Base-by-base conservation (phyloP, 2,329 filamentous ascomycete species). In the Exophiala sp. region DNA sequence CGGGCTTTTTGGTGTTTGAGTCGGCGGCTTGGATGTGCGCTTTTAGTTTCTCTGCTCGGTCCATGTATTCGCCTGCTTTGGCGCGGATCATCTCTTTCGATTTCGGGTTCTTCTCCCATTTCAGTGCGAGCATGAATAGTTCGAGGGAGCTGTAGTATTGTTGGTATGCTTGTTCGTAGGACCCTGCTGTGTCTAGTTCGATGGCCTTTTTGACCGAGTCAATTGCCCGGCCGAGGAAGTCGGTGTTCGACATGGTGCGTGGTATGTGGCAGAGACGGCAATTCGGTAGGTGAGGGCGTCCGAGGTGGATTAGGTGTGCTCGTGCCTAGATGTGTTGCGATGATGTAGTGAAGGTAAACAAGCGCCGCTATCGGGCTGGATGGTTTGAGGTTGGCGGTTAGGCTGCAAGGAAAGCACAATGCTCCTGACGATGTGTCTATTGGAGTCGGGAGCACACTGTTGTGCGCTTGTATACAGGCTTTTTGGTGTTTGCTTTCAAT, bases 51-150 rank as follows among this genome's bases (percentile, higher is more conserved):
- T 99, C 94, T 61, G 94, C 94, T 59, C 94, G 89, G 74, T 96
- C 92, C 87, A 99, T 96, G 79, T 99, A 99, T 70, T 96, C 92
- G 65, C 81, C 88, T 16, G 91, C 91, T 78, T 97, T 97, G 65
- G 88, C 85, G 64, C 94, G 87, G 72, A 99, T 96, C 83, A 96
- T 95, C 69, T 95, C 91, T 78, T 97, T 97, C 61, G 90, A 91
- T 65, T 91, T 92, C 60, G 88, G 85, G 76, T 96, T 97, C 82
- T 97, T 99, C 78, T 99, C 94, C 92, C 92, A 99, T 79, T 99
- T 99, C 57, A 99, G 81, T 33, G 94, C 94, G 58, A 97, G 88
- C 88, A 99, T 96, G 79, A 97, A 99, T 54, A 97, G 84, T 75
- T 99, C 92, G 65, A 99, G 88, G 47, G 92, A 87, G 64, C 90